These are phyloP conservation scores for Holtermannia corniformis DNA, from an alignment of 768 basidiomycete genomes.

Conservation along the genomic window DNA sequence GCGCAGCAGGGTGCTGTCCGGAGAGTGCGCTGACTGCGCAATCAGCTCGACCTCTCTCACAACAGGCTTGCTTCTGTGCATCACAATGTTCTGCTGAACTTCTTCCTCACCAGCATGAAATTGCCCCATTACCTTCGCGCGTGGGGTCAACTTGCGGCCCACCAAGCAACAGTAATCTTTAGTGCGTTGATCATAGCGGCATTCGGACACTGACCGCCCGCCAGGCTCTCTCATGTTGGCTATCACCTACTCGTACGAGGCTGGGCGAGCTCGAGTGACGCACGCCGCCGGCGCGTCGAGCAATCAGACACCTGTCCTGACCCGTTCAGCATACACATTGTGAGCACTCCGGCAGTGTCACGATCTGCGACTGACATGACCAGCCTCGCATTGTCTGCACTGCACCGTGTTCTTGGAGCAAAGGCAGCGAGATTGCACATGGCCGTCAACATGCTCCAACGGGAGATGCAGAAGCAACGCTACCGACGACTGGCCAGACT, in stretches of 20 bases:
- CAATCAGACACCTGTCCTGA: too few species aligned
- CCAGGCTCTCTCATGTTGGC: conserved; percentile 14
- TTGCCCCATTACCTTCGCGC: conserved; percentile 66
- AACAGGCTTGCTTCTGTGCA: conserved; percentile 58
- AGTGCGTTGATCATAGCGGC: conserved; percentile 8
- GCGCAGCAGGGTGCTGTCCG: neutral
- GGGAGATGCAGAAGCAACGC: conserved; percentile 2
- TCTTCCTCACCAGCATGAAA: conserved; percentile 72
- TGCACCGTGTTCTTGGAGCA: conserved; percentile 10
- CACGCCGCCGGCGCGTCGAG: conserved; percentile 13
- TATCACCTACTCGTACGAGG: conserved; percentile 23
- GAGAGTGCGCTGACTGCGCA: neutral
- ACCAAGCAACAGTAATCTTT: conserved; percentile 4
- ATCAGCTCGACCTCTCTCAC: conserved; percentile 54
- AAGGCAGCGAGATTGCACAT: conserved; percentile 15
- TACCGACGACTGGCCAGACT: conserved; percentile 1
- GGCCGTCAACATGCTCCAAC: conserved; percentile 8
- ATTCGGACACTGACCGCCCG: neutral
- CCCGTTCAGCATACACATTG: conserved; percentile 21
- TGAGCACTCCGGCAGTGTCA: conserved; percentile 8
- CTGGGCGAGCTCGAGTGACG: conserved; percentile 25
- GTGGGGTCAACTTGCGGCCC: neutral
- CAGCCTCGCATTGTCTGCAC: conserved; percentile 24
- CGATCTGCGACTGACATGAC: neutral
- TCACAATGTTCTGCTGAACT: conserved; percentile 78